Conservation (phyloP, 495 filamentous ascomycete species). For the Acidomyces sp. region DNA sequence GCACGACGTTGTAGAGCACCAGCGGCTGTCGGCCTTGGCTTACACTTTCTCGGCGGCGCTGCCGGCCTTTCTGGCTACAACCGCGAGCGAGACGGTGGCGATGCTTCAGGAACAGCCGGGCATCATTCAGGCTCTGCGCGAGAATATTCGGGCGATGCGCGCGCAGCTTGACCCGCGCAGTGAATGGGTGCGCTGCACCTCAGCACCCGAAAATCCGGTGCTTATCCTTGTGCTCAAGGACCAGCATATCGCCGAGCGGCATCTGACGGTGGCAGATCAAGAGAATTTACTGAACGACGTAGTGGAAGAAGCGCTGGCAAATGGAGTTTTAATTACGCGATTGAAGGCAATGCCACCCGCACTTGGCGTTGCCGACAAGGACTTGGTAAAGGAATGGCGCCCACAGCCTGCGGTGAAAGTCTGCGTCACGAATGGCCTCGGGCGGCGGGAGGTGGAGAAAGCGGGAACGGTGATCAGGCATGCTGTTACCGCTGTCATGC, state of each 20-base stretch:
- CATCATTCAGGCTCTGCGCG: slow-evolving; percentile 57
- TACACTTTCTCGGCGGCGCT: slow-evolving; percentile 94
- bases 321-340: slow-evolving; percentile 76
- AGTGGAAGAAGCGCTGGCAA: slow-evolving; percentile 77
- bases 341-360: slow-evolving; percentile 63
- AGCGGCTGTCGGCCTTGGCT: slow-evolving; percentile 75
- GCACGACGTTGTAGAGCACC: slow-evolving; percentile 83
- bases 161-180: slow-evolving; percentile 81
- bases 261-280: slow-evolving; percentile 57
- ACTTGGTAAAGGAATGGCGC: slow-evolving; percentile 37
- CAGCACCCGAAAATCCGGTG: slow-evolving; percentile 70
- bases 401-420: slow-evolving; percentile 75
- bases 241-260: slow-evolving; percentile 61
- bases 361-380: slow-evolving; percentile 32
- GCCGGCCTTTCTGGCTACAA: slow-evolving; percentile 84
- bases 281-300: slow-evolving; percentile 76
- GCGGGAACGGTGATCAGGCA: slow-evolving; percentile 78
- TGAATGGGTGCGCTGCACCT: slow-evolving; percentile 82
- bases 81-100: slow-evolving; percentile 77
- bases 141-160: slow-evolving; percentile 69
- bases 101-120: slow-evolving; percentile 76
- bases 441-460: slow-evolving; percentile 89
- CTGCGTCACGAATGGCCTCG: slow-evolving; percentile 72
- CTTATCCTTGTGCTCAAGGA: slow-evolving; percentile 75
- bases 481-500: slow-evolving; percentile 81